A percentile compares a stretch with the other conserved stretches of the same genome.
phyloP scores from a whole-genome alignment of 78 protist species.

The Emiliania huxleyi region DNA sequence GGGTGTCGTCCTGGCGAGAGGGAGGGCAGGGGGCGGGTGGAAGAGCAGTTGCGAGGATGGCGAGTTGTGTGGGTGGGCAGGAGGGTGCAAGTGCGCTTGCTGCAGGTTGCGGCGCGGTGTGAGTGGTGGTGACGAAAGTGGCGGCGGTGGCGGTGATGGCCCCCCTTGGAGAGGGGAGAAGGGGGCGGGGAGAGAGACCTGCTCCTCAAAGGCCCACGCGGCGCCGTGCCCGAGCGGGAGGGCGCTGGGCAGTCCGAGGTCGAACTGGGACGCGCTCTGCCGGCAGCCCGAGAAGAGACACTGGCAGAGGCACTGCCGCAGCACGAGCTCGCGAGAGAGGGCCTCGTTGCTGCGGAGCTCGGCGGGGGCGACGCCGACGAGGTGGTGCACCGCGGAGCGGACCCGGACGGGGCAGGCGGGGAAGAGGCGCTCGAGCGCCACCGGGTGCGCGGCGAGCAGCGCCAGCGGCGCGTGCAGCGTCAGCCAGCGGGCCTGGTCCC shows the following conservation, averaged over 20 bases:
- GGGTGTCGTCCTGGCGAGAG: too few relatives aligned
- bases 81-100: too few relatives aligned
- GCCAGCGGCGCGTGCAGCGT: neutral
- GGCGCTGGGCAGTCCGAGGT: neutral
- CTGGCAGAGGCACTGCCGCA: neutral
- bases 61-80: too few relatives aligned
- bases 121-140: too few relatives aligned
- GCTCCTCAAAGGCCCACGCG: neutral
- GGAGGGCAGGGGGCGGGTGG: too few relatives aligned
- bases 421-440: neutral
- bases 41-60: too few relatives aligned
- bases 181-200: too few relatives aligned
- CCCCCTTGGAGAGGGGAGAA: too few relatives aligned
- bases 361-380: neutral
- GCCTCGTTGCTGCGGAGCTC: neutral
- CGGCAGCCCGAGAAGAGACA: neutral
- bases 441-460: neutral
- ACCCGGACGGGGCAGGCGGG: neutral
- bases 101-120: too few relatives aligned
- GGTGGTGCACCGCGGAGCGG: neutral
- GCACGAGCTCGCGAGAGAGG: neutral
- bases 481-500: neutral
- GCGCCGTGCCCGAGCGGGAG: neutral
- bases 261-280: neutral
- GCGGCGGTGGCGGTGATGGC: too few relatives aligned